Conservation (phyloP, 1,284 basidiomycete species). For the Microbotryomycetes sp. region DNA sequence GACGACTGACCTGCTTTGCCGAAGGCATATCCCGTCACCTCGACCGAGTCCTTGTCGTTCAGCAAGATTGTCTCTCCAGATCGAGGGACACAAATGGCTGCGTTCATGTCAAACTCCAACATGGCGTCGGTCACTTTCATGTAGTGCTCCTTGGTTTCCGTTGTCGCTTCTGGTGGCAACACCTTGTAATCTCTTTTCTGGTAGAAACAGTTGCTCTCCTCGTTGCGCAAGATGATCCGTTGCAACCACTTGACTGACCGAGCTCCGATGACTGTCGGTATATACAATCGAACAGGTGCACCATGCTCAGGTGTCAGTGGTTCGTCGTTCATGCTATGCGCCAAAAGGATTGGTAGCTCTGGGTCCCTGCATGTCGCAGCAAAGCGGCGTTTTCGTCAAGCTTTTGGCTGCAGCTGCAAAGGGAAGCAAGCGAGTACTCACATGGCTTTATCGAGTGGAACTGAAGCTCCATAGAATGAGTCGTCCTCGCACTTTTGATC, state of each 20-base stretch:
- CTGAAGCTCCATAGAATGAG: conserved; percentile 22
- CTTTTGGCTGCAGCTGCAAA: neutral
- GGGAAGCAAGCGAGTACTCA: neutral
- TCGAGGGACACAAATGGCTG: conserved; percentile 18
- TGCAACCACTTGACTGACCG: conserved; percentile 56
- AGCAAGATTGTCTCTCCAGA: neutral
- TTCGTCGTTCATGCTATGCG: conserved; percentile 57
- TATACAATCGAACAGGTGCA: conserved; percentile 52
- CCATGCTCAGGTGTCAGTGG: conserved; percentile 54
- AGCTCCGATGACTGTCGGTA: conserved; percentile 56
- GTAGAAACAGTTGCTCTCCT: conserved; percentile 28
- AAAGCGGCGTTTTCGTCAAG: neutral
- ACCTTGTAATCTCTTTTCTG: conserved; percentile 31
- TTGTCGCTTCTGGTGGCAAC: conserved; percentile 19
- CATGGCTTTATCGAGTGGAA: conserved; percentile 28
- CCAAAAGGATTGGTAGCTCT: conserved; percentile 47
- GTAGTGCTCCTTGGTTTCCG: conserved; percentile 25
- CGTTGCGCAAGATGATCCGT: conserved; percentile 41
- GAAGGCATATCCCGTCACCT: conserved; percentile 29
- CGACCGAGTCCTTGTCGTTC: neutral
- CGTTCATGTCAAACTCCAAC: conserved; percentile 27
- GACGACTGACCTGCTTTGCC: conserved; percentile 8
- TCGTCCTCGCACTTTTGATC: conserved; percentile 29
- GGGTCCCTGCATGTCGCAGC: conserved; percentile 23
- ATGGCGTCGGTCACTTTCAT: conserved; percentile 13